Evolutionary conservation across 139 green algal genomes (phyloP).

Genomic region (Volvox africanus): DNA sequence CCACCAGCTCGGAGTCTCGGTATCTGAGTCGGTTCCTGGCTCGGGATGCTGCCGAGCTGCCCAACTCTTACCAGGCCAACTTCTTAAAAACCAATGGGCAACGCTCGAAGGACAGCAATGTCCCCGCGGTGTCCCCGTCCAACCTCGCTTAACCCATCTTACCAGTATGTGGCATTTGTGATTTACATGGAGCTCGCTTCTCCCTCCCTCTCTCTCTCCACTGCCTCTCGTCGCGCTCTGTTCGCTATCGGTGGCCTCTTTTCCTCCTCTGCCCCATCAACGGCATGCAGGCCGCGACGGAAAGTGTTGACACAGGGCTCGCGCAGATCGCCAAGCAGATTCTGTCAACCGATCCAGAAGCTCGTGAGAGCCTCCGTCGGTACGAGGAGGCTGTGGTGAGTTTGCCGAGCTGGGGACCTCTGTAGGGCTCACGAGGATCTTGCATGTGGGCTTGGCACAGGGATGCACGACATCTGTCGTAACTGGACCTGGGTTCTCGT

Average conservation of each 20-base stretch:
- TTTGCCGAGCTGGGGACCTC: neutral
- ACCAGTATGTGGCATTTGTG: neutral
- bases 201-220: neutral
- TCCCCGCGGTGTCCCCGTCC: neutral
- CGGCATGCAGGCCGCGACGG: neutral
- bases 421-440: neutral
- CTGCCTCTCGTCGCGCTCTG: neutral
- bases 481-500: neutral
- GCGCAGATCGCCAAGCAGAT: constrained; percentile 41
- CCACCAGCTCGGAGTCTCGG: neutral
- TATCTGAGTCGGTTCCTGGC: neutral
- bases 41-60: no score
- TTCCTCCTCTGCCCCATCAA: neutral
- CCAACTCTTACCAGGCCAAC: no score
- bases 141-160: neutral
- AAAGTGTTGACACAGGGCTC: constrained; percentile 15
- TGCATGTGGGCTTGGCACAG: neutral
- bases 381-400: constrained; percentile 59
- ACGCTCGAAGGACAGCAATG: no score
- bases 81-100: no score
- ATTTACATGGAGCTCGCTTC: neutral
- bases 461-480: neutral
- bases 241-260: neutral
- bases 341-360: constrained; percentile 52
- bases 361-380: constrained; percentile 40